These are phyloP conservation scores for Glutinoglossum americanum DNA, from an alignment of 495 filamentous ascomycete genomes.

Conservation along the genomic window DNA sequence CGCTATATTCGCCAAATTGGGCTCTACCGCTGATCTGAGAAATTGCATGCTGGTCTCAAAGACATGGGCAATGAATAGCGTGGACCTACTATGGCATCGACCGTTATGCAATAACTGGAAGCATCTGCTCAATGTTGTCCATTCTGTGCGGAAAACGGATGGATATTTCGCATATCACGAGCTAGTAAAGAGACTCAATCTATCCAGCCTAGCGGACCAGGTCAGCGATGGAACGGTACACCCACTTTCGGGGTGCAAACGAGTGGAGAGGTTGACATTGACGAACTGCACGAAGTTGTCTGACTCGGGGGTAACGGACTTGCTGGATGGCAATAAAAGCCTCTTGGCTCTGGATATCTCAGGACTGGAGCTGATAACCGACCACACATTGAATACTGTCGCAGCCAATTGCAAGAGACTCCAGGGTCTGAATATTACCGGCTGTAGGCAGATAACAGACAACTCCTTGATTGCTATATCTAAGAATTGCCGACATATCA, in stretches of 20 bases:
- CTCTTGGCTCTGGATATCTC: slow-evolving; percentile 86
- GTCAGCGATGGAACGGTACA: slow-evolving; percentile 80
- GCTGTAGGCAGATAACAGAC: slow-evolving; percentile 66
- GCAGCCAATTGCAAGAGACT: slow-evolving; percentile 61
- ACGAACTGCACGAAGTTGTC: slow-evolving; percentile 75
- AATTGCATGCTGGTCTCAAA: slow-evolving; percentile 84
- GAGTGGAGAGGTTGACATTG: slow-evolving; percentile 82
- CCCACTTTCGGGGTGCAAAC: slow-evolving; percentile 64
- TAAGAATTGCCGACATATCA: slow-evolving; percentile 63
- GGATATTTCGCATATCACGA: slow-evolving; percentile 71
- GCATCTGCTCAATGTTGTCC: slow-evolving; percentile 54
- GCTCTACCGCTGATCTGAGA: slow-evolving; percentile 47
- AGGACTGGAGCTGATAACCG: slow-evolving; percentile 54
- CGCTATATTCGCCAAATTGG: slow-evolving; percentile 70
- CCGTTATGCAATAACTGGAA: slow-evolving; percentile 73
- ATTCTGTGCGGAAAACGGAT: slow-evolving; percentile 41
- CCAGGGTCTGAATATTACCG: slow-evolving; percentile 85
- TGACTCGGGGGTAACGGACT: slow-evolving; percentile 56
- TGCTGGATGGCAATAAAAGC: slow-evolving; percentile 59
- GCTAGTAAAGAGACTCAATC: slow-evolving; percentile 75
- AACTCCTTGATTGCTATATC: slow-evolving; percentile 67
- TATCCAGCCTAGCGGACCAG: slow-evolving; percentile 49
- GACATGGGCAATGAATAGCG: slow-evolving; percentile 78
- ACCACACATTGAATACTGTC: slow-evolving; percentile 58
- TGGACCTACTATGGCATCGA: slow-evolving; percentile 87